These are phyloP conservation scores for Penicillium corylophilum DNA, from an alignment of 2,329 filamentous ascomycete species.

Conservation along the genomic window DNA sequence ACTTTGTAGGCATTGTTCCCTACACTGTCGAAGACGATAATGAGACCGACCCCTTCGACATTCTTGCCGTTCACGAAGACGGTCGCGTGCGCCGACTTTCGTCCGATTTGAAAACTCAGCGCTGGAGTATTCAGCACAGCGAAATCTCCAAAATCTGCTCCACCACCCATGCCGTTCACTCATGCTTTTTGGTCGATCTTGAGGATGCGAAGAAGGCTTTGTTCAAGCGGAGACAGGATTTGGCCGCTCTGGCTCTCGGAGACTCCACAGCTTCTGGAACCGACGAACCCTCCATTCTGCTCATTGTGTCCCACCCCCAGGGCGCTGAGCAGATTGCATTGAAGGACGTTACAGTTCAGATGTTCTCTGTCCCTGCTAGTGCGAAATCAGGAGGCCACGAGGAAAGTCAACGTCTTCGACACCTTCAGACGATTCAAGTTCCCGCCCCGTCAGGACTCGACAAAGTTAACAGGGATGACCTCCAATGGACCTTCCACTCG, in stretches of 20 bases:
- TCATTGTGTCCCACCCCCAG: conserved; percentile 42
- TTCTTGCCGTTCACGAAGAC: conserved; percentile 46
- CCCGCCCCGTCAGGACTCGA: conserved; percentile 31
- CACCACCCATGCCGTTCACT: conserved; percentile 29
- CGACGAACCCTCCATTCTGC: conserved; percentile 37
- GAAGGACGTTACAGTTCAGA: conserved; percentile 38
- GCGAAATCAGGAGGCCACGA: conserved; percentile 18
- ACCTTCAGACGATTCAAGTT: conserved; percentile 38
- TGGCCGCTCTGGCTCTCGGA: conserved; percentile 37
- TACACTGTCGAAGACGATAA: conserved; percentile 22
- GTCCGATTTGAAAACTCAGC: conserved; percentile 40
- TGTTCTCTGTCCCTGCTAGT: conserved; percentile 39
- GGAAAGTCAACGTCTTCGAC: conserved; percentile 37
- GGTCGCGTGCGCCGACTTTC: conserved; percentile 43
- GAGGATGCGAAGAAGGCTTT: conserved; percentile 43
- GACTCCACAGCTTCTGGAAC: conserved; percentile 28
- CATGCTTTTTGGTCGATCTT: conserved; percentile 41
- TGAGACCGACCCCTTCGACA: conserved; percentile 36
- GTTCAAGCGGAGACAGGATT: conserved; percentile 42
- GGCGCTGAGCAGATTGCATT: conserved; percentile 29
- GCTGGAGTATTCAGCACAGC: conserved; percentile 40
- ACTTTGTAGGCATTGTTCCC: conserved; percentile 42
- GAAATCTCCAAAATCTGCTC: conserved; percentile 30
- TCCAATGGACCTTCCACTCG: conserved; percentile 44
- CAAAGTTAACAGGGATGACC: conserved; percentile 22